Conservation (phyloP, 192 early-diverging fungal genomes). For the Spinellus fusiger region DNA sequence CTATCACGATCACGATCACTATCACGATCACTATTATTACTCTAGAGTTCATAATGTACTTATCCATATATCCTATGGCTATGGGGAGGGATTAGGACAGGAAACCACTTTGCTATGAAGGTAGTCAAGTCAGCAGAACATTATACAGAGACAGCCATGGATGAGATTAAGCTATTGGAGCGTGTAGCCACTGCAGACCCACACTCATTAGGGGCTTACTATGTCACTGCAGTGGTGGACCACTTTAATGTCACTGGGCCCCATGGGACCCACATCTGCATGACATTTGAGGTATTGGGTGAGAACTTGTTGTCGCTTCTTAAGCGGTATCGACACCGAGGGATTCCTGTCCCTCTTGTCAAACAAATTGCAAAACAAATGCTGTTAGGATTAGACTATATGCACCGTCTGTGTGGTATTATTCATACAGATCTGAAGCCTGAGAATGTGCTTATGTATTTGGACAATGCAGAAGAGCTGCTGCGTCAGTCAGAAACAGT, state of each 20-base stretch:
- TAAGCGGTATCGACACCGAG: constrained; percentile 71
- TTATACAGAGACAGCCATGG: constrained; percentile 92
- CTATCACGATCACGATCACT: not conserved
- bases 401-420: constrained; percentile 90
- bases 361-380: constrained; percentile 90
- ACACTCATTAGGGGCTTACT: constrained; percentile 44
- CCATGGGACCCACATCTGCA: constrained; percentile 89
- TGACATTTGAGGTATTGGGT: constrained; percentile 97
- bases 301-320: constrained; percentile 92
- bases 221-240: constrained; percentile 87
- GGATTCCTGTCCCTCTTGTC: constrained; percentile 82
- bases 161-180: constrained; percentile 93
- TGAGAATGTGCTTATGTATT: constrained; percentile 93
- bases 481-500: constrained; percentile 38
- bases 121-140: constrained; percentile 94
- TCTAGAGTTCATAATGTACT: not conserved
- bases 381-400: constrained; percentile 85
- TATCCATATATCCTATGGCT: not conserved
- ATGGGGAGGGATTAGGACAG: no score
- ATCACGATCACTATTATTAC: not conserved
- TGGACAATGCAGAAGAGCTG: constrained; percentile 80
- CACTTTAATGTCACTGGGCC: constrained; percentile 86
- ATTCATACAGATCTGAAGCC: constrained; percentile 99
- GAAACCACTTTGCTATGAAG: constrained; percentile 90
- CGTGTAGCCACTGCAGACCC: constrained; percentile 66